These are phyloP conservation scores for Neospermospora avenae DNA, from an alignment of 2,329 filamentous ascomycete species.

Conservation along the genomic window DNA sequence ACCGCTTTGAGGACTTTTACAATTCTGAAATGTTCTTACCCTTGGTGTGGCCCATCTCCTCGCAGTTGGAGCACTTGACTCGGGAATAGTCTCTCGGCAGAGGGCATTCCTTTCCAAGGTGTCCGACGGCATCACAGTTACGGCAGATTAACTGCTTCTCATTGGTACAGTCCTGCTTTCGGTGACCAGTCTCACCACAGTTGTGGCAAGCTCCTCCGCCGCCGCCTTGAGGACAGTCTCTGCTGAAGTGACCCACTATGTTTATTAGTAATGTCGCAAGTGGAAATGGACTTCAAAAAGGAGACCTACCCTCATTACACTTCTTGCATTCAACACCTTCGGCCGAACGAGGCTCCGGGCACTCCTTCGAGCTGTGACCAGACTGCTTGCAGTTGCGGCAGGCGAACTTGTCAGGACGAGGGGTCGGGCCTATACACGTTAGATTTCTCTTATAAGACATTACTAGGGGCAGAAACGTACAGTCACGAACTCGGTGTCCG, in stretches of 20 bases:
- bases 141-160: conserved; percentile 51
- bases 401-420: conserved; percentile 60
- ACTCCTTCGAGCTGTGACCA: conserved; percentile 35
- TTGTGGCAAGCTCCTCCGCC: conserved; percentile 49
- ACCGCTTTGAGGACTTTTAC: conserved; percentile 21
- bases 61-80: conserved; percentile 57
- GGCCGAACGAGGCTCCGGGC: conserved; percentile 43
- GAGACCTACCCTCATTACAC: conserved; percentile 32
- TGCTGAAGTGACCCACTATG: conserved; percentile 57
- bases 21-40: not conserved
- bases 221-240: conserved; percentile 62
- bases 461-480: conserved; percentile 41
- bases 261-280: conserved; percentile 36
- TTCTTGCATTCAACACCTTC: conserved; percentile 37
- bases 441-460: not conserved
- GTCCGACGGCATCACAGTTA: conserved; percentile 64
- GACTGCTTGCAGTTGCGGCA: conserved; percentile 63
- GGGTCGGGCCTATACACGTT: conserved; percentile 45
- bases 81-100: conserved; percentile 42
- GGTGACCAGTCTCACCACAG: conserved; percentile 37
- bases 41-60: conserved; percentile 32
- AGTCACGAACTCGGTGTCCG: conserved; percentile 68
- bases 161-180: conserved; percentile 19
- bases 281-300: too few relatives aligned
- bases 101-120: conserved; percentile 47